Evolutionary conservation across 306 rosid species (phyloP), one percentile per base, ranked within the genome.

Genomic region (Lathyrus oleraceus): DNA sequence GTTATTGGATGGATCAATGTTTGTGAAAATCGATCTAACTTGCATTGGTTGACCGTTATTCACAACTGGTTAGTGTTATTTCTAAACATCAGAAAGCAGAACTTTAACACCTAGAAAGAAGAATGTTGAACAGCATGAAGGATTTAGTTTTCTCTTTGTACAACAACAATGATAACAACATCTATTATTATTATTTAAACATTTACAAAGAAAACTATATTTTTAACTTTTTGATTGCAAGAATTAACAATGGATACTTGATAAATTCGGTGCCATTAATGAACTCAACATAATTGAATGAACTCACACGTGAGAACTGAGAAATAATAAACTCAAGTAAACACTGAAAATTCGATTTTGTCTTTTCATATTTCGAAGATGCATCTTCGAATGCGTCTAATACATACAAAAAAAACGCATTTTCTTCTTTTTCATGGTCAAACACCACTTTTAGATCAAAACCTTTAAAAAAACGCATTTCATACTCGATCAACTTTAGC

Each of bases 1-100:
- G 59, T 57, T 61, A 48, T 39, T 30, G 39, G 36, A 70, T 58
- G 57, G 43, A 69, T 65, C 10, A 11, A 16, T 72, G 64, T 70
- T 61, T 17, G 10, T 40, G 8, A 69, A 45, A 67, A 62, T 66
- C 23, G 11, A 44, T 20, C 1, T 6, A 20, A 30, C 57, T 36
- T n/a, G 61, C 69, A 62, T 36, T 67, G 64, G 63, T 67, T 44
- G 19, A 45, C 70, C 51, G 15, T 51, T 35, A 35, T 35, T 35
- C 48, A n/a, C n/a, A 4, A 52, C n/a, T 52, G 59, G 51, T 67
- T 78, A 15, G 20, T 71, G 23, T 56, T 35, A 56, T 56, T 25
- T 56, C 10, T 56, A 12, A 23, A 12, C 38, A 25, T 23, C 61
- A 56, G 38, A 25, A 12, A 13, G n/a, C 32, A 52, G 8, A 52